phyloP scores from a whole-genome alignment of 2,329 filamentous ascomycete genomes.

The Pyrenochaeta sp. region DNA sequence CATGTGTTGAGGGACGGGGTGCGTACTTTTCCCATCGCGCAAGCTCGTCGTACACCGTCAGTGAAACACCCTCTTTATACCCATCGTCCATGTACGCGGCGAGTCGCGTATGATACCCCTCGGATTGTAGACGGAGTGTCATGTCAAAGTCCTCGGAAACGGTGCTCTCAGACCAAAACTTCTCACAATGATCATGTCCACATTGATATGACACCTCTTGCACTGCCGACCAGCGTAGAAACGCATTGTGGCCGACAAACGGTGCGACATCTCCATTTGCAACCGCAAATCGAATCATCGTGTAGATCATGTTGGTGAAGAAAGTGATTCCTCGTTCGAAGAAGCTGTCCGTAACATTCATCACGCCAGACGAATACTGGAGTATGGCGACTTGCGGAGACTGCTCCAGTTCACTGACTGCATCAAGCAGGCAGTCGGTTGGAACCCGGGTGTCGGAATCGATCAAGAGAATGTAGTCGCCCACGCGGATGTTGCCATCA shows the following conservation, averaged over 20 bases:
- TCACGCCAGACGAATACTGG: constrained; percentile 73
- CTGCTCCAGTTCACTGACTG: constrained; percentile 82
- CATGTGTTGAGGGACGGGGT: not conserved
- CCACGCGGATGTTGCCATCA: constrained; percentile 84
- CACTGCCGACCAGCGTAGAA: constrained; percentile 72
- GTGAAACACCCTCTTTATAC: constrained; percentile 76
- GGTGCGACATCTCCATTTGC: constrained; percentile 75
- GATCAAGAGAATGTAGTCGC: constrained; percentile 80
- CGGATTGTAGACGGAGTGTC: constrained; percentile 72
- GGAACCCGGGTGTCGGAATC: constrained; percentile 56
- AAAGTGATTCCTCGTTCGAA: constrained; percentile 81
- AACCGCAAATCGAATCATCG: constrained; percentile 73
- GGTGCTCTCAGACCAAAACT: constrained; percentile 77
- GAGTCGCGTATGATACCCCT: constrained; percentile 72
- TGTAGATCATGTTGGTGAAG: constrained; percentile 81
- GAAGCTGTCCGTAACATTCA: constrained; percentile 75
- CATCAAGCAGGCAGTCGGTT: constrained; percentile 77
- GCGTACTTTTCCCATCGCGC: constrained; percentile 71
- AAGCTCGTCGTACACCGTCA: constrained; percentile 76
- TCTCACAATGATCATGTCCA: constrained; percentile 58
- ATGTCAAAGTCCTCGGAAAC: constrained; percentile 84
- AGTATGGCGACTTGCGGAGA: constrained; percentile 80
- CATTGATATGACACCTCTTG: constrained; percentile 61
- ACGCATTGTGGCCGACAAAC: constrained; percentile 80
- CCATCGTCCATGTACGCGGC: constrained; percentile 73